Evolutionary conservation across 257 asterid species (phyloP).

Genomic region (Eucommia ulmoides): DNA sequence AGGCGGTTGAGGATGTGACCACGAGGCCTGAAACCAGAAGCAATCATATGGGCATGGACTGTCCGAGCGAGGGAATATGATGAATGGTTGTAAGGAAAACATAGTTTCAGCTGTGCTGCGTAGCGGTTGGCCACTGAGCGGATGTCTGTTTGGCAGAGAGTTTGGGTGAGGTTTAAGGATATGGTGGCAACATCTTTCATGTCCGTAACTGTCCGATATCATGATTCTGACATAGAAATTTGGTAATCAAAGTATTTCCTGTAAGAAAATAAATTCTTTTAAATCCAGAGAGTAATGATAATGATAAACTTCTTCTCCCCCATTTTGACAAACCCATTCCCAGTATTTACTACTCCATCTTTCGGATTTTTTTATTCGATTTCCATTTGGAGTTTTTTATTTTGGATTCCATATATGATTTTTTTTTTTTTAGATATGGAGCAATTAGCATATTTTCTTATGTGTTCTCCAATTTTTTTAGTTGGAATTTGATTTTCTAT

Average conservation of each 20-base stretch:
- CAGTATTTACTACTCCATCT: no score
- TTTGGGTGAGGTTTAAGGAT: not conserved
- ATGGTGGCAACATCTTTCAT: not conserved
- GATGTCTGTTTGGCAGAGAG: slow-evolving; percentile 1
- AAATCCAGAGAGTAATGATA: no score
- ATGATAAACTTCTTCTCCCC: no score
- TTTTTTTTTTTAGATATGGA: no score
- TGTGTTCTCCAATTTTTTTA: no score
- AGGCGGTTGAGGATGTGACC: slow-evolving; percentile 4
- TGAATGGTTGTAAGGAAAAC: not conserved
- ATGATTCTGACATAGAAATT: not conserved
- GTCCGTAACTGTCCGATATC: not conserved
- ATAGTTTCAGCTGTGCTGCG: slow-evolving; percentile 1
- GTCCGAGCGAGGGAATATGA: not conserved
- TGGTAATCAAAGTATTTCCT: not conserved
- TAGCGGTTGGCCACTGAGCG: not conserved
- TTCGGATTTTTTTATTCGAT: no score
- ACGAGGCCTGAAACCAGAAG: not conserved
- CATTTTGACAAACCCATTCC: no score
- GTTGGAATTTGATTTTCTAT: no score
- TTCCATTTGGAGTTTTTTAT: no score
- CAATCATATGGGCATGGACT: slow-evolving; percentile 1
- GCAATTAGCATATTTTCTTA: no score
- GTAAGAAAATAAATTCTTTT: not conserved
- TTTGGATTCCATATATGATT: no score